These are phyloP conservation scores for Aureobasidium sp. DNA, from an alignment of 2,329 filamentous ascomycete species.

Conservation along the genomic window DNA sequence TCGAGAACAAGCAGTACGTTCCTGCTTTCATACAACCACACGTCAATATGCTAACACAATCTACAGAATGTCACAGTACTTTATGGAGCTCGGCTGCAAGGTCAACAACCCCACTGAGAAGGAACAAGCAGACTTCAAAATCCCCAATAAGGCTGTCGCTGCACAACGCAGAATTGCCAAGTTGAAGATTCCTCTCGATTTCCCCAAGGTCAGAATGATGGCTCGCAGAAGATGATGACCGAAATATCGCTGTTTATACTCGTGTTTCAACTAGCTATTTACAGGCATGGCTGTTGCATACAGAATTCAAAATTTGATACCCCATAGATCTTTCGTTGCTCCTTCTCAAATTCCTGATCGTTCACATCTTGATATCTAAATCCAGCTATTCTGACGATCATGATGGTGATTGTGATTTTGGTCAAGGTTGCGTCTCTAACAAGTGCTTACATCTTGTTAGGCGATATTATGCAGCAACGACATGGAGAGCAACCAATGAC, in stretches of 20 bases:
- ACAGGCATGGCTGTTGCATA: not conserved
- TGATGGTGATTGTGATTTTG: not conserved
- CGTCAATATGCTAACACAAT: not conserved
- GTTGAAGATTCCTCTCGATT: constrained; percentile 70
- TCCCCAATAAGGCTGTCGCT: constrained; percentile 53
- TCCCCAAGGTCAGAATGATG: constrained; percentile 57
- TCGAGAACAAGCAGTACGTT: constrained; percentile 58
- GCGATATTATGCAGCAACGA: not conserved
- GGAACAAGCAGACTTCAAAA: constrained; percentile 45
- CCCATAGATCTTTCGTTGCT: not conserved
- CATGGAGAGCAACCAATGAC: too few species aligned
- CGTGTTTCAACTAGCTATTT: not conserved
- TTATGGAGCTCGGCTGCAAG: constrained; percentile 66
- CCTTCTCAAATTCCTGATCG: too few species aligned
- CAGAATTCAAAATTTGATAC: not conserved
- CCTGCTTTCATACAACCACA: not conserved
- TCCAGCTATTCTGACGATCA: not conserved
- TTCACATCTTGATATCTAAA: not conserved
- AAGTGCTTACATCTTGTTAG: not conserved
- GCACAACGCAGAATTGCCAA: constrained; percentile 58
- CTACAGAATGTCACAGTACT: constrained; percentile 57
- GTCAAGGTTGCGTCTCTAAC: not conserved
- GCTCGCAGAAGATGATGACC: constrained; percentile 22
- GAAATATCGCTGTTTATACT: not conserved
- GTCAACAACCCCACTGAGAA: constrained; percentile 43